A percentile compares a stretch with the other conserved stretches of the same genome.
Evolutionary conservation across 2,329 filamentous ascomycete species (phyloP).

Genomic region (Botrytis cinerea): DNA sequence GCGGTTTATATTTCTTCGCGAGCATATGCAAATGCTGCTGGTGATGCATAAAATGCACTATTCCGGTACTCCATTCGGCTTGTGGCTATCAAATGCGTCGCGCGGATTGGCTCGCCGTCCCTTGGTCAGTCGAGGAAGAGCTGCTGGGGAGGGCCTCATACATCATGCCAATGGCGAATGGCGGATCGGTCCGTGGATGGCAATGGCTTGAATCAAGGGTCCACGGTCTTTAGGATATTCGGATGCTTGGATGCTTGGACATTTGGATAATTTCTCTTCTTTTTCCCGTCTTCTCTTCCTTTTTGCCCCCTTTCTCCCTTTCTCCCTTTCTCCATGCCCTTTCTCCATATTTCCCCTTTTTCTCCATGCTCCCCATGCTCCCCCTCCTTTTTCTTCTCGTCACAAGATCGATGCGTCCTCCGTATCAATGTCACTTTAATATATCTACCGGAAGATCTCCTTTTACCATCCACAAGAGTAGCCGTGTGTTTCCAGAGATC

Average conservation of each 20-base stretch:
- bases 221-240: background rate
- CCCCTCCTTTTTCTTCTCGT: slow-evolving; percentile 8
- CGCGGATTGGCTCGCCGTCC: background rate
- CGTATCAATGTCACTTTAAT: background rate
- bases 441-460: slow-evolving; percentile 12
- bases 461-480: background rate
- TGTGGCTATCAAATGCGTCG: background rate
- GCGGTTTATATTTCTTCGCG: too few species aligned
- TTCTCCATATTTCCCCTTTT: background rate
- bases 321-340: background rate
- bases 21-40: slow-evolving; percentile 1
- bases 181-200: slow-evolving; percentile 7
- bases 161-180: background rate
- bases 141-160: too few species aligned
- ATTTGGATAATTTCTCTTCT: background rate
- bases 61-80: slow-evolving; percentile 10
- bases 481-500: background rate
- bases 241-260: too few species aligned
- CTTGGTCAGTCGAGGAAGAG: background rate
- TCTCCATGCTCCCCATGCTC: background rate
- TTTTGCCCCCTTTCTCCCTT: background rate
- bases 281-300: background rate
- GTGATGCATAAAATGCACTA: background rate
- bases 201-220: slow-evolving; percentile 2
- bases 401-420: slow-evolving; percentile 2